Evolutionary conservation across 108 stramenopile genomes (phyloP).

Genomic region (Stephanodiscus triporus): DNA sequence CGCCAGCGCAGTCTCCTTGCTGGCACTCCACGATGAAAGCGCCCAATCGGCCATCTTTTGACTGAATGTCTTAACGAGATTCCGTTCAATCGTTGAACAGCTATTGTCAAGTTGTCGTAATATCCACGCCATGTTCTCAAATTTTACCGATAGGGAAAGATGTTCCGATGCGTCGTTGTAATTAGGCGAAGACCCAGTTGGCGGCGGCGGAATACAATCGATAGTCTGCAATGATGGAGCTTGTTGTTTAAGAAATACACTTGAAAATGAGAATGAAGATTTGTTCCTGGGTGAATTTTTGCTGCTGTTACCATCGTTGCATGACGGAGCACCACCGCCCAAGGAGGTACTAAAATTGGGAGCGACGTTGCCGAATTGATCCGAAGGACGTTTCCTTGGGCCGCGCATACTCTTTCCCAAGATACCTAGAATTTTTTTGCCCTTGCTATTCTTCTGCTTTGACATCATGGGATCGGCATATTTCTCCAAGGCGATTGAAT

Average conservation of each 20-base stretch:
- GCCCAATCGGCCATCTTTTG: conserved; percentile 88
- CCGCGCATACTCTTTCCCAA: conserved; percentile 20
- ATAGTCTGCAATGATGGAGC: conserved; percentile 14
- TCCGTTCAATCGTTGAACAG: conserved; percentile 68
- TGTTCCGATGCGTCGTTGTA: background rate
- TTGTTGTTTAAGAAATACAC: conserved; percentile 31
- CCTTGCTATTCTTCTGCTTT: conserved; percentile 30
- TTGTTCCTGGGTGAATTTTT: conserved; percentile 8
- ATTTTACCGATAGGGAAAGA: conserved; percentile 33
- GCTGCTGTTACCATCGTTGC: background rate
- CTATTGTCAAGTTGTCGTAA: conserved; percentile 67
- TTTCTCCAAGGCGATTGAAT: conserved; percentile 9
- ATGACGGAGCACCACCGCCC: background rate
- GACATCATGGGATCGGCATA: conserved; percentile 5
- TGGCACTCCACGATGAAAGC: conserved; percentile 74
- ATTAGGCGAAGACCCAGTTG: background rate
- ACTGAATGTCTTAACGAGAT: conserved; percentile 69
- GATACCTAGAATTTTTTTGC: conserved; percentile 34
- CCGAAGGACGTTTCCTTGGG: conserved; percentile 23
- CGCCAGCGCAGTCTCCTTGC: conserved; percentile 74
- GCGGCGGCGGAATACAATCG: conserved; percentile 8
- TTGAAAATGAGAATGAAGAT: conserved; percentile 36
- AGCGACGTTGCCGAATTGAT: background rate
- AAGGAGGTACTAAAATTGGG: background rate
- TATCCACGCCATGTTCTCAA: conserved; percentile 70